Evolutionary conservation across 2,329 filamentous ascomycete species (phyloP).

Genomic region (Ascosphaera pollenicola): DNA sequence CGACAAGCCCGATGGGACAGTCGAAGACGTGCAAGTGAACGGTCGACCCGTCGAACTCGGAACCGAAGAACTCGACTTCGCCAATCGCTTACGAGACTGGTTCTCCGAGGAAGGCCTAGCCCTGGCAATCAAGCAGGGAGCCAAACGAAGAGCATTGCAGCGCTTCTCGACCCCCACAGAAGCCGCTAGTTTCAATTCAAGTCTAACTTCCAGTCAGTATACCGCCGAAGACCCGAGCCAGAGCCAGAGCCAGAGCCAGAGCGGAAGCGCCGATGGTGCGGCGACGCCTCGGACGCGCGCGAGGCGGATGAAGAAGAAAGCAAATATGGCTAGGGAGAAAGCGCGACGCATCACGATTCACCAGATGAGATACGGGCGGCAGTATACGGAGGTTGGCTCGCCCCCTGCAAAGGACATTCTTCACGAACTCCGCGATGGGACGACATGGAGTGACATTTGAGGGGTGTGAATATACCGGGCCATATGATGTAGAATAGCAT

Average conservation of each 20-base stretch:
- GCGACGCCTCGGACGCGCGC: too few species aligned
- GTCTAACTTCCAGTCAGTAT: constrained; percentile 12
- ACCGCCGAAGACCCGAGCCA: too few species aligned
- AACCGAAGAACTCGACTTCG: constrained; percentile 15
- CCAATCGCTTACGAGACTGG: constrained; percentile 18
- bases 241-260: too few species aligned
- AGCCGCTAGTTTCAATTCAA: constrained; percentile 10
- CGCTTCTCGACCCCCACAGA: constrained; percentile 12
- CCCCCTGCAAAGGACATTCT: constrained; percentile 16
- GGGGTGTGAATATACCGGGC: too few species aligned
- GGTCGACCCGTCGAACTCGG: constrained; percentile 20
- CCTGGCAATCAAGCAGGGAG: constrained; percentile 14
- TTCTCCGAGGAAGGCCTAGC: constrained; percentile 15
- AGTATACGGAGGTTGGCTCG: constrained; percentile 20
- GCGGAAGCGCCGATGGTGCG: too few species aligned
- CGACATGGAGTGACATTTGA: constrained; percentile 3
- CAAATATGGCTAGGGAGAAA: constrained; percentile 5
- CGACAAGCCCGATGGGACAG: constrained; percentile 5
- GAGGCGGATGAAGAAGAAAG: too few species aligned
- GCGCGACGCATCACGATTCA: constrained; percentile 19
- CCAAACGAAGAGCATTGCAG: constrained; percentile 9
- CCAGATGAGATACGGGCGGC: constrained; percentile 19
- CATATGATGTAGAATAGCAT: too few species aligned
- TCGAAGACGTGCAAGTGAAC: constrained; percentile 11
- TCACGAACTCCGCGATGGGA: constrained; percentile 21